Evolutionary conservation across 2,329 filamentous ascomycete genomes (phyloP).

Genomic region (Hirsutella minnesotensis): DNA sequence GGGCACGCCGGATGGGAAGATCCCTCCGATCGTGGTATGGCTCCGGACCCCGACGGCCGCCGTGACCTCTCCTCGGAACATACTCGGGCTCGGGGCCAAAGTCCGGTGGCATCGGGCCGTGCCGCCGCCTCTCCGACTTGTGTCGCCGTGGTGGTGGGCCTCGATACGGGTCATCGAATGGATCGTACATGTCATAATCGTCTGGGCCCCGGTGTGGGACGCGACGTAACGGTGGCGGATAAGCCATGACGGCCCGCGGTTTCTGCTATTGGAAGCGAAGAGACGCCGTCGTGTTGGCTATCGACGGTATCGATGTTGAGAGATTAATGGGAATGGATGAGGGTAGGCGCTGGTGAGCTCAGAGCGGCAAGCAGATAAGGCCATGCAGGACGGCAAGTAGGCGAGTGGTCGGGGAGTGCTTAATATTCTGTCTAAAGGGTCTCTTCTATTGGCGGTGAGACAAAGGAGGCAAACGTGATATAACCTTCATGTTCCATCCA

Average conservation of each 20-base stretch:
- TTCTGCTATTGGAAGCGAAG: too few species aligned
- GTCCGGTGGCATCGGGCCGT: conserved; percentile 7
- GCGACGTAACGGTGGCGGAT: conserved; percentile 12
- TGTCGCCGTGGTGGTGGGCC: conserved; percentile 9
- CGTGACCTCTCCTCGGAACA: conserved; percentile 5
- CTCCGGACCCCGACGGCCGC: conserved; percentile 4
- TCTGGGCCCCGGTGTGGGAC: conserved; percentile 11
- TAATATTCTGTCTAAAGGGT: neutral
- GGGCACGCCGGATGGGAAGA: conserved; percentile 2
- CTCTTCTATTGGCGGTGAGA: too few species aligned
- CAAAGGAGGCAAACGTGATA: too few species aligned
- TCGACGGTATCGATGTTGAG: too few species aligned
- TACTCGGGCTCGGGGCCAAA: conserved; percentile 5
- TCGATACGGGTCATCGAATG: neutral
- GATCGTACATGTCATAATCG: conserved; percentile 10
- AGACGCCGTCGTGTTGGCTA: too few species aligned
- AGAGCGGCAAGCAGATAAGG: neutral
- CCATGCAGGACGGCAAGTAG: neutral
- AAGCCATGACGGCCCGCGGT: conserved; percentile 11
- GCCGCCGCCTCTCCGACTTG: conserved; percentile 12
- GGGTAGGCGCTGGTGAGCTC: neutral
- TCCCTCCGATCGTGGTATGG: conserved; percentile 1
- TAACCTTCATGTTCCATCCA: too few species aligned
- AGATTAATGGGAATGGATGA: too few species aligned
- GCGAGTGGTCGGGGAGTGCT: neutral